Percentiles rank a stretch among this genome's conserved stretches.
These are phyloP conservation scores for Tanacetum coccineum DNA, from an alignment of 129 eudicot genomes.

Conservation along the genomic window DNA sequence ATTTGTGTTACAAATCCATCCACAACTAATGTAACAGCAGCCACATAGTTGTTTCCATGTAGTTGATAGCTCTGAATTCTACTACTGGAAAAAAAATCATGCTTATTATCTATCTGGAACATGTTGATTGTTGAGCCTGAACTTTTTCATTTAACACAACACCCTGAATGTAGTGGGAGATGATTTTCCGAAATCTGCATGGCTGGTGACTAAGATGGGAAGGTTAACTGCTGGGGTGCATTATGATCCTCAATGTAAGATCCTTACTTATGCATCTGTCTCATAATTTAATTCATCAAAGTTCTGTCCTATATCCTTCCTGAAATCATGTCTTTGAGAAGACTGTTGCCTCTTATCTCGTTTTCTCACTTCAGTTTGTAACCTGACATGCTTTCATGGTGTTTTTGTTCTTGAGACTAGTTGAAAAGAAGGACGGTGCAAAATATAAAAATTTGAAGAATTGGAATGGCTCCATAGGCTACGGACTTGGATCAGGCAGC, in stretches of 20 bases:
- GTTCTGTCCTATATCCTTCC: neutral
- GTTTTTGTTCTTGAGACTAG: conserved; percentile 34
- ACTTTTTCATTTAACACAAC: neutral
- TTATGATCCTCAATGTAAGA: conserved; percentile 82
- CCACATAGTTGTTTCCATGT: neutral
- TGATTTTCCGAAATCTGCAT: conserved; percentile 79
- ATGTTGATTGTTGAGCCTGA: neutral
- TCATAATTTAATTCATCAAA: conserved; percentile 3
- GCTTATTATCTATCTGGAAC: neutral
- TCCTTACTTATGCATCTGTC: conserved; percentile 9
- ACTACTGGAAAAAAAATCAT: neutral
- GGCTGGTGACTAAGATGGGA: conserved; percentile 92
- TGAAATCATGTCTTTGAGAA: neutral
- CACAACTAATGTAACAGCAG: neutral
- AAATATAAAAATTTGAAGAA: conserved; percentile 65
- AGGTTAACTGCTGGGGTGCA: conserved; percentile 90
- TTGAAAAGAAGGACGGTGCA: conserved; percentile 52
- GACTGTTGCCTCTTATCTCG: neutral
- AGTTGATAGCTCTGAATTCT: neutral
- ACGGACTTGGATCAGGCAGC: conserved; percentile 86
- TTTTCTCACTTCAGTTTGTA: neutral
- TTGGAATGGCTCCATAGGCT: conserved; percentile 86
- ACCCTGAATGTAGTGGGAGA: conserved; percentile 47
- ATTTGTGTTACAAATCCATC: neutral
- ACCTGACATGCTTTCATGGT: conserved; percentile 17